Evolutionary conservation across 768 basidiomycete genomes (phyloP).

Genomic region (Kwoniella sp.): DNA sequence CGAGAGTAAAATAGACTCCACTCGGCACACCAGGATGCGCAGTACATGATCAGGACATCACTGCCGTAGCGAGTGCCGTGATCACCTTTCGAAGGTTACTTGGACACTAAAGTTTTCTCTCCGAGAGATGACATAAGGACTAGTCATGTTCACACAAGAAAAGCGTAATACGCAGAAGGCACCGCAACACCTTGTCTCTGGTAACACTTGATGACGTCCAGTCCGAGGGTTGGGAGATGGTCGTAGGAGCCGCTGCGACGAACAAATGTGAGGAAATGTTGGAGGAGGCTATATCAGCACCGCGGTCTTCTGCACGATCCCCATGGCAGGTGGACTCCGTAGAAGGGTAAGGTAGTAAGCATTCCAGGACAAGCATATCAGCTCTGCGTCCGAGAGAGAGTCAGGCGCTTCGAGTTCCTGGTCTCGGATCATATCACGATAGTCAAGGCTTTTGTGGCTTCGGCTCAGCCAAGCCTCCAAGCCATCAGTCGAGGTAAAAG

Average conservation of each 20-base stretch:
- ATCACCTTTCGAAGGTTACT: background rate
- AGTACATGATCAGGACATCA: background rate
- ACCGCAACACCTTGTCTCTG: background rate
- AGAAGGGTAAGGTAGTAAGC: too few species aligned
- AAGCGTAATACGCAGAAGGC: background rate
- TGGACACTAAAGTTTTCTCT: background rate
- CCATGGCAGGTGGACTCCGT: too few species aligned
- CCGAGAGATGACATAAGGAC: background rate
- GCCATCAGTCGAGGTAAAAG: background rate
- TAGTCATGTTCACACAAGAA: too few species aligned
- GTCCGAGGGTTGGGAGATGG: background rate
- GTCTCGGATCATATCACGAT: background rate
- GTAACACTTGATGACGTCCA: too few species aligned
- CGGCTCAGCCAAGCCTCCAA: slow-evolving; percentile 1
- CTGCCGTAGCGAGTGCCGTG: background rate
- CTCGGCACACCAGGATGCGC: background rate
- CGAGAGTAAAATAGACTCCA: too few species aligned
- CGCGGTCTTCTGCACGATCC: too few species aligned
- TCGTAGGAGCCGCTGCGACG: background rate
- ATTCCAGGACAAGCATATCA: too few species aligned
- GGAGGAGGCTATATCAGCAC: background rate
- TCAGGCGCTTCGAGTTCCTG: background rate
- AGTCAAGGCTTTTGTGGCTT: slow-evolving; percentile 2
- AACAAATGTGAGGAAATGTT: background rate
- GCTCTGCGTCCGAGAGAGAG: too few species aligned